Conservation (phyloP, 352 stramenopile genomes). For the Pythium myriotylum region DNA sequence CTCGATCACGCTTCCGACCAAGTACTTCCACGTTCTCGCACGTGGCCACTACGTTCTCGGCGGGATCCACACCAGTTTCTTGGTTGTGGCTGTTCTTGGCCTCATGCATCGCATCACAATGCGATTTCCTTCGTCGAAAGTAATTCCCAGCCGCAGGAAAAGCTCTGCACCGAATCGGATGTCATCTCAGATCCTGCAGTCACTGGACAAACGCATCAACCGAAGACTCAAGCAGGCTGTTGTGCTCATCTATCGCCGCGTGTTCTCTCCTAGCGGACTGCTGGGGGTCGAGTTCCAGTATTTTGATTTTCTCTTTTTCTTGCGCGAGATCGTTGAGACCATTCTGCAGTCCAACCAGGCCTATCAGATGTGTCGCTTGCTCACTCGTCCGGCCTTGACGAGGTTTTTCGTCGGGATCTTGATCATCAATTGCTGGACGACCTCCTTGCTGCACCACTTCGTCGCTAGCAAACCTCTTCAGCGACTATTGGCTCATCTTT, state of each 20-base stretch:
- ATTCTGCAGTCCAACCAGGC: conserved; percentile 20
- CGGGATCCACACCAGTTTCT: conserved; percentile 28
- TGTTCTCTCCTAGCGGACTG: conserved; percentile 10
- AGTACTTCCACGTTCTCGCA: conserved; percentile 24
- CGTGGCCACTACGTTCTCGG: conserved; percentile 29
- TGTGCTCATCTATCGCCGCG: background rate
- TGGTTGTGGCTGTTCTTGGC: conserved; percentile 22
- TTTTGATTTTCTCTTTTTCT: conserved; percentile 18
- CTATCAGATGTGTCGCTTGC: conserved; percentile 18
- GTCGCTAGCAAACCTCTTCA: conserved; percentile 7
- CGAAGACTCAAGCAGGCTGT: background rate
- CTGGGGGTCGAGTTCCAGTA: conserved; percentile 19
- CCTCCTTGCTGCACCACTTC: conserved; percentile 13
- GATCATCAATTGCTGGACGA: conserved; percentile 26
- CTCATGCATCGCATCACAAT: conserved; percentile 1
- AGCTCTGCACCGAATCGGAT: background rate
- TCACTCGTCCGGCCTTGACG: conserved; percentile 11
- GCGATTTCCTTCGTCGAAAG: background rate
- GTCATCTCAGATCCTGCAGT: background rate
- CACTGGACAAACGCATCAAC: background rate
- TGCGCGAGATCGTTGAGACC: conserved; percentile 19
- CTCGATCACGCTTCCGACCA: conserved; percentile 27
- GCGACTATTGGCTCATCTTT: conserved; percentile 12
- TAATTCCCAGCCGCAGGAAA: background rate
- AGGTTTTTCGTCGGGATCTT: conserved; percentile 19